Conservation (phyloP, 768 basidiomycete species). For the Tricholoma terreum region DNA sequence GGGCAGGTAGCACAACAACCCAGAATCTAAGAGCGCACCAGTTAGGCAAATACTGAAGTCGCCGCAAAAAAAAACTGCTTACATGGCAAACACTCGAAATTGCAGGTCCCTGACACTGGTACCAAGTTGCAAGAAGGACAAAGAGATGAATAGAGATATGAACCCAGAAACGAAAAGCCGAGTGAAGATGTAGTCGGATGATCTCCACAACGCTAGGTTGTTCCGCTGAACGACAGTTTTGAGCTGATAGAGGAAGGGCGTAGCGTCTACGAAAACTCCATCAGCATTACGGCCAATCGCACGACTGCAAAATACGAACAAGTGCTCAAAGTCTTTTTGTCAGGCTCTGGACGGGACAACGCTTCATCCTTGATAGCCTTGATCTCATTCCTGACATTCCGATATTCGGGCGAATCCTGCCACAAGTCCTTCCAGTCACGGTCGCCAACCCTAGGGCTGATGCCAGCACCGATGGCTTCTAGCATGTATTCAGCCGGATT, state of each 20-base stretch:
- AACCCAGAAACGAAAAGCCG: conserved; percentile 74
- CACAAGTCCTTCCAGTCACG: conserved; percentile 88
- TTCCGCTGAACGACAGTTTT: conserved; percentile 63
- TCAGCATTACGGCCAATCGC: background rate
- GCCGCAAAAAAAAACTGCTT: conserved; percentile 20
- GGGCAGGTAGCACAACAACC: conserved; percentile 64
- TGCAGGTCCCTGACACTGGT: conserved; percentile 64
- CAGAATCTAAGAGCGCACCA: conserved; percentile 46
- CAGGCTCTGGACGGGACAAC: conserved; percentile 38
- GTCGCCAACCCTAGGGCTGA: conserved; percentile 66
- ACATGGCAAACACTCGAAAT: conserved; percentile 80
- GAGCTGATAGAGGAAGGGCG: conserved; percentile 73
- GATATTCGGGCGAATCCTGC: conserved; percentile 66
- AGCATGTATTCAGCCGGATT: conserved; percentile 84
- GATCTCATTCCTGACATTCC: conserved; percentile 41
- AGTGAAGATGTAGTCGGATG: conserved; percentile 82
- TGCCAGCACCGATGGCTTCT: conserved; percentile 84
- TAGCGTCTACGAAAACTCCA: conserved; percentile 53
- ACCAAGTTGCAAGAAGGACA: conserved; percentile 78
- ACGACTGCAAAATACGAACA: conserved; percentile 35
- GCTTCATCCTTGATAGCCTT: conserved; percentile 44
- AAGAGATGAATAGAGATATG: conserved; percentile 66
- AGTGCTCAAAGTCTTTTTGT: conserved; percentile 40
- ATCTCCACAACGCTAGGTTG: conserved; percentile 73
- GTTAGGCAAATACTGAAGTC: background rate